Conservation (phyloP, 2,329 filamentous ascomycete species). For the Cryoendolithus antarcticus region DNA sequence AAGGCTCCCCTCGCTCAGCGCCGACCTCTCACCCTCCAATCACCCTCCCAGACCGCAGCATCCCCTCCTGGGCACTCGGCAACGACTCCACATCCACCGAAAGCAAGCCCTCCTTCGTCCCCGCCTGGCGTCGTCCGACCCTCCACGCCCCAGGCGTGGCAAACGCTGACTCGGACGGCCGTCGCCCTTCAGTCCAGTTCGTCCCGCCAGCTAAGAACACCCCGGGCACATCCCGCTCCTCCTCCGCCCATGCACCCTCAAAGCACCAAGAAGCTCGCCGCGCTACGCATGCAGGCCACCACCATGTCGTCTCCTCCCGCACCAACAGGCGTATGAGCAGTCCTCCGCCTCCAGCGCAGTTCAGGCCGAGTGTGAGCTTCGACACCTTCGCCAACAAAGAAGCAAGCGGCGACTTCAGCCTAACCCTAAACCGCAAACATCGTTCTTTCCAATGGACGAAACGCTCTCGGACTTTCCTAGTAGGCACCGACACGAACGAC, state of each 20-base stretch:
- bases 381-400: constrained; percentile 59
- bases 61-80: constrained; percentile 13
- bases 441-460: constrained; percentile 72
- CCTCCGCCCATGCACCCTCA: constrained; percentile 5
- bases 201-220: constrained; percentile 16
- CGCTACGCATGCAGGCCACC: constrained; percentile 7
- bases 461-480: constrained; percentile 76
- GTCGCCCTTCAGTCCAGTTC: constrained; percentile 26
- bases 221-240: constrained; percentile 17
- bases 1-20: constrained; percentile 8
- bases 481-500: constrained; percentile 78
- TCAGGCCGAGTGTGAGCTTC: constrained; percentile 58
- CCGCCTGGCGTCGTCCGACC: constrained; percentile 22
- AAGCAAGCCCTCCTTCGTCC: constrained; percentile 13
- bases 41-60: constrained; percentile 15
- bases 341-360: constrained; percentile 34
- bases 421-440: constrained; percentile 77
- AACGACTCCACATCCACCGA: constrained; percentile 4
- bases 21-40: constrained; percentile 3
- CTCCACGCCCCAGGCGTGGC: constrained; percentile 12
- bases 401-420: constrained; percentile 52
- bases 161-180: constrained; percentile 9
- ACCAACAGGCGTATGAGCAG: constrained; percentile 15
- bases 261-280: constrained; percentile 10
- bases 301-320: constrained; percentile 4